phyloP scores from a whole-genome alignment of 352 stramenopile genomes.

The Phytopythium helicoides region DNA sequence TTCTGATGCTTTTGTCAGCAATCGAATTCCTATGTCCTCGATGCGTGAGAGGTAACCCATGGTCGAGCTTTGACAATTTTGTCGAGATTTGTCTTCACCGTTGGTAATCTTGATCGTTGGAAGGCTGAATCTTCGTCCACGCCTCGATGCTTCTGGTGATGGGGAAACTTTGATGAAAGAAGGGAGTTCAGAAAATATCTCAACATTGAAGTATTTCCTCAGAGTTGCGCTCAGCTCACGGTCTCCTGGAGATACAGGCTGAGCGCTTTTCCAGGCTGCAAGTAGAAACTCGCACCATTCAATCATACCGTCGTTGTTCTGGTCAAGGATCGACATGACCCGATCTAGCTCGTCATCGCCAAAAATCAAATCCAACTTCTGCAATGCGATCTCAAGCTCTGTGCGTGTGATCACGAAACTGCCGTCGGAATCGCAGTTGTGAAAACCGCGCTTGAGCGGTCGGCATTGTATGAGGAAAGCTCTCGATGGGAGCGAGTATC shows the following conservation, averaged over 20 bases:
- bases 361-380: slow-evolving; percentile 42
- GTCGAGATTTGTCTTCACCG: background rate
- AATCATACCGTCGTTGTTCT: slow-evolving; percentile 29
- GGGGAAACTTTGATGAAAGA: slow-evolving; percentile 26
- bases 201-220: slow-evolving; percentile 33
- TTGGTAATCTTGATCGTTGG: background rate
- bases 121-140: too few species aligned
- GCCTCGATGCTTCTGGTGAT: slow-evolving; percentile 4
- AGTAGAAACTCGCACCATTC: slow-evolving; percentile 51
- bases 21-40: slow-evolving; percentile 37
- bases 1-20: slow-evolving; percentile 39
- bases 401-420: slow-evolving; percentile 24
- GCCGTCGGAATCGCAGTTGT: slow-evolving; percentile 37
- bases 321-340: slow-evolving; percentile 32
- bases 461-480: slow-evolving; percentile 39
- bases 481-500: slow-evolving; percentile 13
- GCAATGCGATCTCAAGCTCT: slow-evolving; percentile 53
- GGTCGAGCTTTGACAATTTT: background rate
- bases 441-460: slow-evolving; percentile 40
- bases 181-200: slow-evolving; percentile 40
- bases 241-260: too few species aligned
- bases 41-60: slow-evolving; percentile 28
- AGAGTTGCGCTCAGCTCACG: slow-evolving; percentile 6
- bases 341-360: slow-evolving; percentile 26
- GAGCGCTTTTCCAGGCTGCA: slow-evolving; percentile 28